Evolutionary conservation across 495 filamentous ascomycete species (phyloP).

Genomic region (Amphirosellinia nigrospora): DNA sequence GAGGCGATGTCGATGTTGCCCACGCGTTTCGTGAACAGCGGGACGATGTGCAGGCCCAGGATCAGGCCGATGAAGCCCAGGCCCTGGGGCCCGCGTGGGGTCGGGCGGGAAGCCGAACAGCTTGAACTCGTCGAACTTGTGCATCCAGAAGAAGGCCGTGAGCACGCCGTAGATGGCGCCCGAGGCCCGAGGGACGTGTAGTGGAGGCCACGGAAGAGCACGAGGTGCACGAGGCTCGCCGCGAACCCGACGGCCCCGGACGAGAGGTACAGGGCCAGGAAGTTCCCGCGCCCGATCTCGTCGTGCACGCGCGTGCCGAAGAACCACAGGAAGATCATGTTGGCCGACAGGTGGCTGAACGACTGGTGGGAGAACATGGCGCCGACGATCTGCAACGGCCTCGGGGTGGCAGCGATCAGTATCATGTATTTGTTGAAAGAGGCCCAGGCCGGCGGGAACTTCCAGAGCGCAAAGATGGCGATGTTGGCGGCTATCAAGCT

Average conservation of each 20-base stretch:
- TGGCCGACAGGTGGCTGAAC: constrained; percentile 67
- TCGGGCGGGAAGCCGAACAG: constrained; percentile 59
- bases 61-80: constrained; percentile 54
- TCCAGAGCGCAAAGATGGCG: constrained; percentile 68
- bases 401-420: constrained; percentile 70
- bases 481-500: constrained; percentile 70
- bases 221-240: constrained; percentile 62
- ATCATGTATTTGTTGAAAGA: constrained; percentile 82
- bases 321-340: constrained; percentile 67
- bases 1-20: constrained; percentile 67
- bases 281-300: constrained; percentile 82
- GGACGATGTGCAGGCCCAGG: constrained; percentile 54
- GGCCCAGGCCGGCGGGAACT: constrained; percentile 70
- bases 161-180: constrained; percentile 73
- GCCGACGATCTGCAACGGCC: constrained; percentile 67
- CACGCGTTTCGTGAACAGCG: constrained; percentile 39
- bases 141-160: constrained; percentile 71
- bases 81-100: constrained; percentile 57
- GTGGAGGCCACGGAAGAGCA: constrained; percentile 51
- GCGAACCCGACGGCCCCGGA: constrained; percentile 72
- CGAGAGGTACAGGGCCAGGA: constrained; percentile 77
- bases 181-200: constrained; percentile 71
- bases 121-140: constrained; percentile 58
- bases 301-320: constrained; percentile 70
- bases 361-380: constrained; percentile 81